Conservation (phyloP, 1,284 basidiomycete genomes). For the Leccinum proliferum region DNA sequence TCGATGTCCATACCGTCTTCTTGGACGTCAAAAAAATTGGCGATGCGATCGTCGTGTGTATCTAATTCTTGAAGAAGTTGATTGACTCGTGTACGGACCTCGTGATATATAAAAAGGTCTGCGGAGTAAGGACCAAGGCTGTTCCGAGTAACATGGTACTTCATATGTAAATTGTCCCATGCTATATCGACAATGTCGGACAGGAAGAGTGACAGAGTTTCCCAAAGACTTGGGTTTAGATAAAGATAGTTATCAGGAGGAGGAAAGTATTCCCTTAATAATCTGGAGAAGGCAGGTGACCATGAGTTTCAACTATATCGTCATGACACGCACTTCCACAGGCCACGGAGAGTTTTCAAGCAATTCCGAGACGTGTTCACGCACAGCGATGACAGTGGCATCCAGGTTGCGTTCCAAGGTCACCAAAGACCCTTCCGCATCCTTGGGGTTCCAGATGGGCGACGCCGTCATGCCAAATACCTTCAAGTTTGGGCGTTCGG, state of each 20-base stretch:
- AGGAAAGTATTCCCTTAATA: conserved; percentile 48
- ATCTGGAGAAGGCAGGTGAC: conserved; percentile 34
- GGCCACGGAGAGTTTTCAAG: conserved; percentile 57
- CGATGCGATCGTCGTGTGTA: conserved; percentile 8
- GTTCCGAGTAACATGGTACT: conserved; percentile 53
- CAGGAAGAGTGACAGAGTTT: conserved; percentile 45
- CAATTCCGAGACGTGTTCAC: conserved; percentile 60
- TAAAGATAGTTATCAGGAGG: conserved; percentile 49
- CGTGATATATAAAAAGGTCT: conserved; percentile 56
- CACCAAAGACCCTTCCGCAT: conserved; percentile 52
- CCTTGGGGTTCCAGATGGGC: conserved; percentile 72
- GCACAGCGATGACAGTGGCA: conserved; percentile 68
- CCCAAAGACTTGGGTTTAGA: conserved; percentile 49
- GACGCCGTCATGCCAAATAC: conserved; percentile 90
- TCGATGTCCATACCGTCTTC: conserved; percentile 27
- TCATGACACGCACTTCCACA: conserved; percentile 45
- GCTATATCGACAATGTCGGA: conserved; percentile 40
- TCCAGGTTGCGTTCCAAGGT: conserved; percentile 69
- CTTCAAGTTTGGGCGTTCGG: conserved; percentile 49
- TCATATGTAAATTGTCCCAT: conserved; percentile 50
- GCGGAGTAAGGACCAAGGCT: conserved; percentile 51
- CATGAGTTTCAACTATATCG: background rate
- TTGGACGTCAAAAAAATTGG: conserved; percentile 11
- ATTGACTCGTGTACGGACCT: conserved; percentile 46
- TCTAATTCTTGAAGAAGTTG: conserved; percentile 31